A percentile compares a stretch with the other conserved stretches of the same genome.
phyloP scores from a whole-genome alignment of 495 filamentous ascomycete genomes.

The Cudoniella acicularis region DNA sequence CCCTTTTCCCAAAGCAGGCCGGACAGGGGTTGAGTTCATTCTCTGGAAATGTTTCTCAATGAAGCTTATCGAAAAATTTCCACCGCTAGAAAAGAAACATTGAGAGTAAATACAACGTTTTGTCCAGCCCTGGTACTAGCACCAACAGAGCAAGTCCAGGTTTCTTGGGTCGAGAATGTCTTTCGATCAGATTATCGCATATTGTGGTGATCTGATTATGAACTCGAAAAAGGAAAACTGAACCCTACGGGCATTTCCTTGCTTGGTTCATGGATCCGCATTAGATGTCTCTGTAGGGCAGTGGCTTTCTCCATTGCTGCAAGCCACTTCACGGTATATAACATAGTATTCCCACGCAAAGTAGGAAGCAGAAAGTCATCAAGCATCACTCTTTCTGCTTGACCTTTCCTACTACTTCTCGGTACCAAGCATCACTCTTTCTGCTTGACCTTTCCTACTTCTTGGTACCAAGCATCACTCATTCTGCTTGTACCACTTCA shows the following conservation, averaged over 20 bases:
- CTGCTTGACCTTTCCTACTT: background rate
- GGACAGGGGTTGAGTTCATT: background rate
- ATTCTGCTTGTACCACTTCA: background rate
- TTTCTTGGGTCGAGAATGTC: no score
- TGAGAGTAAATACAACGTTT: no score
- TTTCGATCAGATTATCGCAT: no score
- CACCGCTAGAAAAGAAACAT: background rate
- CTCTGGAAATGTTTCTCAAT: background rate
- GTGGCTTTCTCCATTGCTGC: no score
- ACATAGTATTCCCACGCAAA: background rate
- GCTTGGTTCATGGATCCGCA: no score
- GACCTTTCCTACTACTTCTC: background rate
- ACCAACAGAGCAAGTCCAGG: background rate
- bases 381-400: background rate
- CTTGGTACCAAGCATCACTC: background rate
- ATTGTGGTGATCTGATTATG: no score
- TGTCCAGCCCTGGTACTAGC: no score
- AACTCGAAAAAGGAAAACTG: no score
- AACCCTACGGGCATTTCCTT: no score
- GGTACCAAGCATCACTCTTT: background rate
- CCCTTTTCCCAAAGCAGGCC: no score
- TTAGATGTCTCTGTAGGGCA: no score
- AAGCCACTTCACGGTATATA: background rate
- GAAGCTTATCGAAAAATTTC: background rate
- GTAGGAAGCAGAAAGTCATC: background rate